phyloP scores from a whole-genome alignment of 2,329 filamentous ascomycete genomes.

The Beauveria bassiana region DNA sequence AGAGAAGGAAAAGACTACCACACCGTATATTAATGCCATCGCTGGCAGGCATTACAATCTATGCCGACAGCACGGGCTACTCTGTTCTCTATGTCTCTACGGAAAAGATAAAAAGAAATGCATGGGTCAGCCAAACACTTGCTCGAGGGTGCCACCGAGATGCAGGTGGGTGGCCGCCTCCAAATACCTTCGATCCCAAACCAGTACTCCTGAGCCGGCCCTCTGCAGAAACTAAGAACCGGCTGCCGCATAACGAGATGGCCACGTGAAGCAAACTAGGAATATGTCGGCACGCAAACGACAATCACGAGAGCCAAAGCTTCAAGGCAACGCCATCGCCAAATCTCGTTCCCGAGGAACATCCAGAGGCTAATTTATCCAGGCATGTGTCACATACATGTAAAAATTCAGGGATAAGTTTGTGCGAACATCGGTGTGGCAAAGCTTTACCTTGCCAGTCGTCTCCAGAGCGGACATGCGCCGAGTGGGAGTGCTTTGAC shows the following conservation, averaged over 20 bases:
- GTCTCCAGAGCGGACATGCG: background rate
- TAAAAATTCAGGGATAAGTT: background rate
- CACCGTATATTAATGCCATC: background rate
- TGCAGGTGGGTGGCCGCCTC: background rate
- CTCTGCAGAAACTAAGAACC: background rate
- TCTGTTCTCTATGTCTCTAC: too few species aligned
- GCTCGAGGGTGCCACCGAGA: background rate
- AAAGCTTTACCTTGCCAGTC: background rate
- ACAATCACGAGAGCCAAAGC: background rate
- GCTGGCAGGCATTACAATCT: background rate
- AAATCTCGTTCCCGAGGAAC: background rate
- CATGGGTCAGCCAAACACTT: background rate
- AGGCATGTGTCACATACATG: background rate
- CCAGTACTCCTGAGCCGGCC: background rate
- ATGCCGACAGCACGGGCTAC: too few species aligned
- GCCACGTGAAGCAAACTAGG: constrained; percentile 5
- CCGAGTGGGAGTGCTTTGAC: constrained; percentile 6
- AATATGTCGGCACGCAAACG: background rate
- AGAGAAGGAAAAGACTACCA: background rate
- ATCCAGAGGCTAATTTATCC: background rate
- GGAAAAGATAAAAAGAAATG: background rate
- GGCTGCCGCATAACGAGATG: background rate
- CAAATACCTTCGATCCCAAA: background rate
- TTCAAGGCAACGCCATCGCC: background rate
- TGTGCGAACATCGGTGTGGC: background rate